Conservation (phyloP, 2,329 filamentous ascomycete genomes). For the Cladosporium sp. region DNA sequence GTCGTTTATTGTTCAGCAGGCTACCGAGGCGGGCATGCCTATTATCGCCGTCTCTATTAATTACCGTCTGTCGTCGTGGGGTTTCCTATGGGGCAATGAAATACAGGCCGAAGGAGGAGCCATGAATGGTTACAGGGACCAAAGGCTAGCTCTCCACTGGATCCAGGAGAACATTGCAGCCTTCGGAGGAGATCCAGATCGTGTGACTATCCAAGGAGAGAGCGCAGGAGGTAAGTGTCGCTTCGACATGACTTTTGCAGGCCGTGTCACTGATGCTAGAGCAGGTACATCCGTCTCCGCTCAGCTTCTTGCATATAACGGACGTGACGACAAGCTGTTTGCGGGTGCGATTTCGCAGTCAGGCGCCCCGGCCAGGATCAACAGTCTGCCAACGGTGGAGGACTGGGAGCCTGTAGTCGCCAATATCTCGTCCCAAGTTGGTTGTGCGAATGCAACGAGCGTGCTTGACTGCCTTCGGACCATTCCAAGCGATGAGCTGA, state of each 20-base stretch:
- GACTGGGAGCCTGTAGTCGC: too few relatives aligned
- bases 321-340: conserved; percentile 52
- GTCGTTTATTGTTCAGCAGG: conserved; percentile 27
- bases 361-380: too few relatives aligned
- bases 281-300: conserved; percentile 40
- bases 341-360: too few relatives aligned
- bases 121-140: conserved; percentile 18
- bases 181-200: conserved; percentile 69
- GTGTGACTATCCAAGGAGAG: conserved; percentile 75
- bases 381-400: too few relatives aligned
- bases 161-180: conserved; percentile 38
- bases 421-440: conserved; percentile 22
- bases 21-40: conserved; percentile 23
- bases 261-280: conserved; percentile 23
- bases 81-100: conserved; percentile 35
- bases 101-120: conserved; percentile 7
- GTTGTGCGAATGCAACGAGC: conserved; percentile 22
- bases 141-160: conserved; percentile 30
- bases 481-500: conserved; percentile 19
- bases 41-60: conserved; percentile 56
- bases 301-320: conserved; percentile 51
- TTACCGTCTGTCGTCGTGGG: conserved; percentile 47
- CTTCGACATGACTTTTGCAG: neutral
- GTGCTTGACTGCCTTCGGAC: conserved; percentile 33
- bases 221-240: conserved; percentile 38